Base-by-base conservation (phyloP, 306 rosid genomes). In the Lithocarpus polystachyus region DNA sequence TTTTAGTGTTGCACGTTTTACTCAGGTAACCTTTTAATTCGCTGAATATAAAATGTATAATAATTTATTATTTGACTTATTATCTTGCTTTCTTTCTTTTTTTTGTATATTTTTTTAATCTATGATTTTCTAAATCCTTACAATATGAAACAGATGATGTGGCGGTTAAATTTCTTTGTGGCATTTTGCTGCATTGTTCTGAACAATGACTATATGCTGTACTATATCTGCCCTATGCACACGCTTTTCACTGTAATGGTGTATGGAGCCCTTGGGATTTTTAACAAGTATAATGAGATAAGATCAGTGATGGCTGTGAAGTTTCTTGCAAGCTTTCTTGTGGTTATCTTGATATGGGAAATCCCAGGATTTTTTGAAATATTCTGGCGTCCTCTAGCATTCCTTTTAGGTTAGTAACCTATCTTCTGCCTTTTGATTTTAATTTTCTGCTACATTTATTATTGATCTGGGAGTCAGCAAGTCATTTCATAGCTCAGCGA, bases 211-310 rank as follows among this genome's bases (percentile, higher is more conserved):
- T 96, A 96, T 82, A 84, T 91, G 98, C 82, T 96, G 68, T 96
- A 96, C 83, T 96, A 96, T 84, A 96, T 96, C 76, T 96, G 98
- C 81, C 99, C 99, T 74, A 96, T 96, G 99, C 99, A 93, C 89
- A 96, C 97, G 1, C 94, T 96, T 75, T 91, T 91, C 80, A 96
- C 99, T 84, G 43, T 96, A 87, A 96, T 96, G 99, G 99, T 96
- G 74, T 96, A 96, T 84, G 99, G 98, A 83, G 98, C 97, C 56
- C 90, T 96, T 84, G 97, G 98, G 62, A 93, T 96, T 78, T 93
- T 84, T 65, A 88, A 80, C 86, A 93, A 93, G 89, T 88, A 96
- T 81, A 96, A 96, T 65, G 99, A 93, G 87, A 85, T 57, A 74
- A 87, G 92, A 80, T 89, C 97, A 0, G 98, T 93, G 73, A 93